Evolutionary conservation across 257 asterid genomes (phyloP).

Genomic region (Solanum pimpinellifolium): DNA sequence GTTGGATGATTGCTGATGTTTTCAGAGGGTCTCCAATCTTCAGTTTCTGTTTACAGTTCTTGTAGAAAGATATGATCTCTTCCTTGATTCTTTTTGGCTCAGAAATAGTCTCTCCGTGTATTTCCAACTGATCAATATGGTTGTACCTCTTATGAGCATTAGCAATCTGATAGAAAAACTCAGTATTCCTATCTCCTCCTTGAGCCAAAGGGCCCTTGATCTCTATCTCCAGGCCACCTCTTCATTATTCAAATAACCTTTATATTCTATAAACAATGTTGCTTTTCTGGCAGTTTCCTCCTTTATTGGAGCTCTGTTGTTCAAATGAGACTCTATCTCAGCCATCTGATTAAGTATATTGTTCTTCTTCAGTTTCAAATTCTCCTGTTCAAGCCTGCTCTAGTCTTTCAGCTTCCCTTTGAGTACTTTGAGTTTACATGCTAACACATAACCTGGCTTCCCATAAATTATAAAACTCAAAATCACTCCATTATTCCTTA

Average conservation of each 20-base stretch:
- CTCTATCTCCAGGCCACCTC: not conserved
- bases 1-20: too few species aligned
- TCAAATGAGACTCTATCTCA: not conserved
- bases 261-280: not conserved
- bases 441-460: not conserved
- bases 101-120: not conserved
- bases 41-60: too few species aligned
- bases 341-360: not conserved
- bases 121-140: not conserved
- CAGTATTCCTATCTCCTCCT: not conserved
- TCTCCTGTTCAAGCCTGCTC: not conserved
- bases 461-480: not conserved
- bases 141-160: not conserved
- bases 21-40: too few species aligned
- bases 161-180: not conserved
- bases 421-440: not conserved
- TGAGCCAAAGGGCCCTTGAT: not conserved
- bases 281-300: not conserved
- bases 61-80: not conserved
- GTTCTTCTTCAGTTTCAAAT: not conserved
- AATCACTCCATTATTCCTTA: not conserved
- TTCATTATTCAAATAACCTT: not conserved
- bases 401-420: not conserved
- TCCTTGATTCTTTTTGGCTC: not conserved
- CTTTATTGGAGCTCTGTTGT: not conserved